Percentiles rank a stretch among this genome's conserved stretches.
Conservation (phyloP, 2,329 filamentous ascomycete genomes). For the Pestalotiopsis sp. region DNA sequence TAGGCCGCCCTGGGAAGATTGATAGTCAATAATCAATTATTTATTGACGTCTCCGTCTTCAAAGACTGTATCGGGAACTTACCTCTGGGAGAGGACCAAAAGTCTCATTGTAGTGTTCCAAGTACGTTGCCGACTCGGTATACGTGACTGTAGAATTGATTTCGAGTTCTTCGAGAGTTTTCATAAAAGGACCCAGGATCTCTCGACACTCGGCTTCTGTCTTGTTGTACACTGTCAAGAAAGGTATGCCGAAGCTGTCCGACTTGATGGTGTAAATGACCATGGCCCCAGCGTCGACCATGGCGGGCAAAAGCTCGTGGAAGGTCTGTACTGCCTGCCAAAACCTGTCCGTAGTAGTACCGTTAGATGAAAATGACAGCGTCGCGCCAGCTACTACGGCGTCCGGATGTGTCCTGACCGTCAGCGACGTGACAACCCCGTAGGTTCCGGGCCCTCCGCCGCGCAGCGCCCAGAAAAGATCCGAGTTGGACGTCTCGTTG, state of each 20-base stretch:
- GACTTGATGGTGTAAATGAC: slow-evolving; percentile 24
- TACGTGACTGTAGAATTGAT: neutral
- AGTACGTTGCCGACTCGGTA: neutral
- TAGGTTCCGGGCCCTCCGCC: slow-evolving; percentile 54
- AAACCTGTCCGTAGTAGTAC: slow-evolving; percentile 1
- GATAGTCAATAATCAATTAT: neutral
- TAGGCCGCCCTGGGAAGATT: slow-evolving; percentile 29
- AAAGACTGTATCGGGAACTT: neutral
- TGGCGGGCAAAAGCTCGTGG: slow-evolving; percentile 24
- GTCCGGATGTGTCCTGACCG: slow-evolving; percentile 23
- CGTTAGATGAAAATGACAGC: slow-evolving; percentile 19
- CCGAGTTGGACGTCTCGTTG: slow-evolving; percentile 41
- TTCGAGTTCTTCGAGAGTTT: neutral
- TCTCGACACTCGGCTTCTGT: slow-evolving; percentile 30
- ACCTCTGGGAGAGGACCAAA: neutral
- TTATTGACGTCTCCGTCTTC: too few relatives aligned
- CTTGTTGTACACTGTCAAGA: slow-evolving; percentile 29
- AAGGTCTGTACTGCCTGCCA: slow-evolving; percentile 10
- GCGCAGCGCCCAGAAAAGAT: slow-evolving; percentile 57
- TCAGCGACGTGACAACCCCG: slow-evolving; percentile 43
- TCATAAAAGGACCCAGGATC: neutral
- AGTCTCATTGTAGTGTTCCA: neutral
- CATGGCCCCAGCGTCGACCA: slow-evolving; percentile 24
- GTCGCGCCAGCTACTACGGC: slow-evolving; percentile 21
- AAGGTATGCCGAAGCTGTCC: slow-evolving; percentile 21